Evolutionary conservation across 306 rosid species (phyloP).

Genomic region (Abrus pulchellus): DNA sequence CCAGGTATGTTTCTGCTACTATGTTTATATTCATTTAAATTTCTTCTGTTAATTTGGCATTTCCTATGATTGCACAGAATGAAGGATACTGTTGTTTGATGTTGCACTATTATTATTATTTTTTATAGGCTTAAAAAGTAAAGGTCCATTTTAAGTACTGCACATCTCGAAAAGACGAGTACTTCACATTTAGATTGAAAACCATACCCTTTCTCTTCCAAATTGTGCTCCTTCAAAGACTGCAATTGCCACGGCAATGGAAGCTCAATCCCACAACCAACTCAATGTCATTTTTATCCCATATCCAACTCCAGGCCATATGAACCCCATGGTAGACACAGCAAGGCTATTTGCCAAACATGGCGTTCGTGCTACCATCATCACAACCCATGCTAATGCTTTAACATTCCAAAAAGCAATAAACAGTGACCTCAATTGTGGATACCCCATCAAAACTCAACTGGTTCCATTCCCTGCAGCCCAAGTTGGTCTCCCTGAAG

Average conservation of each 20-base stretch:
- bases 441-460: slow-evolving; percentile 19
- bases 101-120: too few species aligned
- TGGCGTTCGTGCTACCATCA: slow-evolving; percentile 34
- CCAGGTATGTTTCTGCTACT: too few species aligned
- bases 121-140: too few species aligned
- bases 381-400: slow-evolving; percentile 28
- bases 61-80: too few species aligned
- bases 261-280: slow-evolving; percentile 1
- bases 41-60: too few species aligned
- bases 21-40: too few species aligned
- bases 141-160: too few species aligned
- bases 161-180: too few species aligned
- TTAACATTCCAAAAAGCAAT: slow-evolving; percentile 13
- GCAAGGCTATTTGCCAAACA: slow-evolving; percentile 44
- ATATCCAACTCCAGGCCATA: slow-evolving; percentile 35
- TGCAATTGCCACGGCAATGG: slow-evolving; percentile 23
- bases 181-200: too few species aligned
- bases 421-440: slow-evolving; percentile 15
- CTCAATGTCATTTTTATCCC: slow-evolving; percentile 30
- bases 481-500: slow-evolving; percentile 43
- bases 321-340: slow-evolving; percentile 35
- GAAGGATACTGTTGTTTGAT: too few species aligned
- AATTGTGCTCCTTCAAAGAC: not conserved
- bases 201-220: not conserved
- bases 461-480: slow-evolving; percentile 32